Evolutionary conservation across 78 protist genomes (phyloP).

Genomic region (Dictyostelium firmibasis): DNA sequence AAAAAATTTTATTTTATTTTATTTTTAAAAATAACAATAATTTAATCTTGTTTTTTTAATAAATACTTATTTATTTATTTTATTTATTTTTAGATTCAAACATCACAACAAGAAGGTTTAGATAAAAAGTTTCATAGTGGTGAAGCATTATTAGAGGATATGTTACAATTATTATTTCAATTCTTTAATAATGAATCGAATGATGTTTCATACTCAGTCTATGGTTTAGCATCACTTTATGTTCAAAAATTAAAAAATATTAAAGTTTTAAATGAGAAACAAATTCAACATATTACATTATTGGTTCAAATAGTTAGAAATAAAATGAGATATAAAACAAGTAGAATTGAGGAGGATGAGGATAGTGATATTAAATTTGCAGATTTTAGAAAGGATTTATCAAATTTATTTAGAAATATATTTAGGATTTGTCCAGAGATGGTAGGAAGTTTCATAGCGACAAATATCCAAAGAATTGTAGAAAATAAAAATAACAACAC

Average conservation of each 20-base stretch:
- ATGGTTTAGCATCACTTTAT: slow-evolving; percentile 56
- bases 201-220: slow-evolving; percentile 55
- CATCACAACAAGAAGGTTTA: background rate
- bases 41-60: background rate
- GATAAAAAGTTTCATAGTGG: background rate
- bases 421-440: slow-evolving; percentile 75
- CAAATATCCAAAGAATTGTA: background rate
- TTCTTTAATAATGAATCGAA: slow-evolving; percentile 61
- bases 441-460: slow-evolving; percentile 42
- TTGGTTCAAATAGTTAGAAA: slow-evolving; percentile 76
- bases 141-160: slow-evolving; percentile 32
- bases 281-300: slow-evolving; percentile 42
- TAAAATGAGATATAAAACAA: slow-evolving; percentile 46
- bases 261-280: slow-evolving; percentile 43
- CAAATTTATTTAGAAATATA: slow-evolving; percentile 61
- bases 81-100: background rate
- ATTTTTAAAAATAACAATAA: background rate
- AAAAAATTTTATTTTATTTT: background rate
- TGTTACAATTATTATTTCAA: slow-evolving; percentile 46
- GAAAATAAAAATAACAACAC: background rate
- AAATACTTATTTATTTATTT: background rate
- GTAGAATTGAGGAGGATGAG: background rate
- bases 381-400: slow-evolving; percentile 33
- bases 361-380: slow-evolving; percentile 46
- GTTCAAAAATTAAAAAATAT: slow-evolving; percentile 46